phyloP scores from a whole-genome alignment of 2,329 filamentous ascomycete species.

The Lasiodiplodia hormozganensis region DNA sequence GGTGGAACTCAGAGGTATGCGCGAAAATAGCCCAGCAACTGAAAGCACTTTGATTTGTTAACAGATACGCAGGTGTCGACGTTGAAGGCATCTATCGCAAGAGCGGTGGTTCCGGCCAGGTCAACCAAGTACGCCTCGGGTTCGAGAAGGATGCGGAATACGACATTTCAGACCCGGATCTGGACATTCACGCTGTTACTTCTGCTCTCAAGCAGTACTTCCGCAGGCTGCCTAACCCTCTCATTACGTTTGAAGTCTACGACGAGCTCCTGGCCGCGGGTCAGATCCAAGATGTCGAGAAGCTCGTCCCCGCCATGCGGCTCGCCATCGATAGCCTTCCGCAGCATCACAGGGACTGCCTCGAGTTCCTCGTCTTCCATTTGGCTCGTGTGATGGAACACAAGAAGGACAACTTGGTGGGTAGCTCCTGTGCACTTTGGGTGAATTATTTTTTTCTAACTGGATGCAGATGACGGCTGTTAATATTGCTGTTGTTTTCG shows the following conservation, averaged over 20 bases:
- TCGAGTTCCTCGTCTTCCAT: constrained; percentile 95
- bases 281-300: constrained; percentile 64
- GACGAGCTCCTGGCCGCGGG: constrained; percentile 84
- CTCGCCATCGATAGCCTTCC: constrained; percentile 80
- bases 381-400: constrained; percentile 83
- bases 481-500: constrained; percentile 96
- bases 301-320: constrained; percentile 65
- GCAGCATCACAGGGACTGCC: constrained; percentile 81
- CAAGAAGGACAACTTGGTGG: constrained; percentile 82
- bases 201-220: constrained; percentile 98
- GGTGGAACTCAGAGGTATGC: constrained; percentile 82
- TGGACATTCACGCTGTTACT: constrained; percentile 96
- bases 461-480: constrained; percentile 84
- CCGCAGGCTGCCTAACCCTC: constrained; percentile 84
- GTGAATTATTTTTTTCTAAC: constrained; percentile 6
- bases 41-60: constrained; percentile 19
- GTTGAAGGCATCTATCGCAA: constrained; percentile 98
- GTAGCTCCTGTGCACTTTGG: constrained; percentile 41
- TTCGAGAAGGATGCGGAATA: constrained; percentile 87
- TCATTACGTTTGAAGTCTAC: constrained; percentile 93
- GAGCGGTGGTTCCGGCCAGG: constrained; percentile 89
- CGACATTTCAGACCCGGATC: constrained; percentile 90
- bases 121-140: constrained; percentile 87
- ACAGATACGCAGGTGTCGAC: constrained; percentile 70
- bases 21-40: not conserved